Evolutionary conservation across 768 basidiomycete species (phyloP), one percentile per base, ranked within the genome.

Genomic region (Lactifluus rugatus): DNA sequence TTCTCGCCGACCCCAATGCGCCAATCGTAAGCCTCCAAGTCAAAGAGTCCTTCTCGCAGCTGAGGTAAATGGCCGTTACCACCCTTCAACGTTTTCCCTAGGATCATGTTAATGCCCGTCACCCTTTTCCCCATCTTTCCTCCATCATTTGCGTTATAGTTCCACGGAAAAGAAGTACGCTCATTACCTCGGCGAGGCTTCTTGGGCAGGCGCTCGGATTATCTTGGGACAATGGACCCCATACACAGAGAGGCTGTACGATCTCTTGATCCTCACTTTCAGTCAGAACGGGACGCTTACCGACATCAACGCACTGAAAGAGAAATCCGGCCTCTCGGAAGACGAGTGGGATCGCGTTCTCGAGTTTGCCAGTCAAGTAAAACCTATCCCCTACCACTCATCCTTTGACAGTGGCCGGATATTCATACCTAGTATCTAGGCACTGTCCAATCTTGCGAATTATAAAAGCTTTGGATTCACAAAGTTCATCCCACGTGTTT

Each of bases 181-280:
- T 2, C 88, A 93, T 70, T 83, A 79, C 66, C 51, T 90, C 14
- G 78, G 76, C 19, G 66, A 80, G 62, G 90, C 89, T 6, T 82
- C 83, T 1, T 93, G 91, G 91, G 87, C 87, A 0, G 91, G 91
- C 28, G 87, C 81, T 50, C 78, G 86, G 41, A 86, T 93, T 70
- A 87, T 91, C 54, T 86, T 89, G 73, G 84, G 75, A 46, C 89
- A 93, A 74, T 90, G 86, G 87, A 88, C 89, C 0, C 75, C 82
- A 0, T 78, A 87, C 62, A 87, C 87, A 5, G 67, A 73, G 62
- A 75, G 75, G 66, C 76, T 90, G 47, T 85, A 85, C 66, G 85
- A 89, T 71, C 76, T 90, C 8, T 71, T 91, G 66, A 81, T 87
- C 65, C 70, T 81, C 51, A 81, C 76, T 0, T 89, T 90, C 73